These are phyloP conservation scores for Phellopilus nigrolimitatus DNA, from an alignment of 1,284 basidiomycete species.

Conservation along the genomic window DNA sequence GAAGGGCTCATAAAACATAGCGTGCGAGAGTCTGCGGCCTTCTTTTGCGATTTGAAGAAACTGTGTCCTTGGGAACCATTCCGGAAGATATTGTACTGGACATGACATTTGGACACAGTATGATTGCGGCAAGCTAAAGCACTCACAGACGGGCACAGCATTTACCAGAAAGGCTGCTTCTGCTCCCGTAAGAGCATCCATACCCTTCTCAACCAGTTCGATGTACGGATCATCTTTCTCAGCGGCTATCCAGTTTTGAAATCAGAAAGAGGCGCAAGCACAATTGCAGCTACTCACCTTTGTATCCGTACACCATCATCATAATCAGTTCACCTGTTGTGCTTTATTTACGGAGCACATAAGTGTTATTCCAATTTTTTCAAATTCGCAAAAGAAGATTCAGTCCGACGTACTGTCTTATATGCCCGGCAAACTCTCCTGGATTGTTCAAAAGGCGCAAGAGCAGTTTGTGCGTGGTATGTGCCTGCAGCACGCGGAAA, in stretches of 20 bases:
- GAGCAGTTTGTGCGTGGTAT: too few species aligned
- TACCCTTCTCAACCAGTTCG: neutral
- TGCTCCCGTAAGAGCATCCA: neutral
- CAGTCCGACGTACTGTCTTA: too few species aligned
- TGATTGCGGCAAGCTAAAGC: too few species aligned
- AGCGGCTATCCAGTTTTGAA: neutral
- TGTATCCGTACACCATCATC: conserved; percentile 11
- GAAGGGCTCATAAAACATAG: neutral
- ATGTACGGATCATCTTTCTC: conserved; percentile 1
- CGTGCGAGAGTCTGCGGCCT: neutral
- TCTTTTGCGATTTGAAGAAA: neutral
- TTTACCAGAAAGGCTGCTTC: conserved; percentile 10
- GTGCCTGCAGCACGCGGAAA: too few species aligned
- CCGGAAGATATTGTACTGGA: too few species aligned
- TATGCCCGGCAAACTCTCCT: too few species aligned
- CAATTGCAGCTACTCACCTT: conserved; percentile 1
- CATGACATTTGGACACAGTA: too few species aligned
- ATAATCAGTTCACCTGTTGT: conserved; percentile 8
- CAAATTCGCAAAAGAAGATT: too few species aligned
- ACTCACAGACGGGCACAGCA: conserved; percentile 7
- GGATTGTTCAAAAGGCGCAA: too few species aligned
- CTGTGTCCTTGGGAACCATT: neutral
- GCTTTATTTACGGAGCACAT: neutral
- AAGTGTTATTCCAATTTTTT: too few species aligned
- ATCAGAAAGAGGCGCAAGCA: neutral